Base-by-base conservation (phyloP, 1,284 basidiomycete genomes). In the Polyporus tsugae region DNA sequence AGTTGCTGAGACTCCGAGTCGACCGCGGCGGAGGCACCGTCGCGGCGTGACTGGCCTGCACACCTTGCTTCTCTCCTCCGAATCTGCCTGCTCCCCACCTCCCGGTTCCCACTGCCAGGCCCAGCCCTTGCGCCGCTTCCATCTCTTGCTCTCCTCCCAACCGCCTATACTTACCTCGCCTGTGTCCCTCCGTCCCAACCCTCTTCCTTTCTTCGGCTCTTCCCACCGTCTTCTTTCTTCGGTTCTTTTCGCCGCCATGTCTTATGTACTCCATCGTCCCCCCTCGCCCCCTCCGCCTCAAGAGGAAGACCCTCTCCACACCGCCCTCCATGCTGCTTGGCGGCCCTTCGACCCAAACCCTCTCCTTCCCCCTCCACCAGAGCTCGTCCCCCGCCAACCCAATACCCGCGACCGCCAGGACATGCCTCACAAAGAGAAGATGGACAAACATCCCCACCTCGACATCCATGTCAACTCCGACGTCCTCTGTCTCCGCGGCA, bases 391-490 rank as follows among this genome's bases (percentile, higher is more conserved):
- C 5, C 53, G 9, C 42, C 13, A 80, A 77, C 46, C 82, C 77
- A 59, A 77, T 75, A 58, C 75, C 79, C 73, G 78, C n/a, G 74
- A 78, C 22, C 67, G 74, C 17, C 71, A 76, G 68, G 82, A 84
- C 68, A 85, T 84, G 81, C 76, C 74, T 68, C 80, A 76, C 65
- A 70, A 70, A 35, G 74, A 76, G 7, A 84, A 83, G 70, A 84
- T 82, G 60, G 86, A 86, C 60, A 86, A 83, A 64, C 77, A 77
- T 39, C 83, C 86, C 33, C 84, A 83, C 57, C 83, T 97, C 70
- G 93, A 95, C 74, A 92, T 97, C 75, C 76, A 89, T 63, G 87
- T 96, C 71, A 89, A 93, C 78, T 84, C 86, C 15, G 91, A 93
- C 59, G 84, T 83, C 72, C 82, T 97, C 72, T 84, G 85, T 64